Percentiles rank a stretch among this genome's conserved stretches.
These are phyloP conservation scores for Castanopsis chinensis DNA, from an alignment of 306 rosid species.

Conservation along the genomic window DNA sequence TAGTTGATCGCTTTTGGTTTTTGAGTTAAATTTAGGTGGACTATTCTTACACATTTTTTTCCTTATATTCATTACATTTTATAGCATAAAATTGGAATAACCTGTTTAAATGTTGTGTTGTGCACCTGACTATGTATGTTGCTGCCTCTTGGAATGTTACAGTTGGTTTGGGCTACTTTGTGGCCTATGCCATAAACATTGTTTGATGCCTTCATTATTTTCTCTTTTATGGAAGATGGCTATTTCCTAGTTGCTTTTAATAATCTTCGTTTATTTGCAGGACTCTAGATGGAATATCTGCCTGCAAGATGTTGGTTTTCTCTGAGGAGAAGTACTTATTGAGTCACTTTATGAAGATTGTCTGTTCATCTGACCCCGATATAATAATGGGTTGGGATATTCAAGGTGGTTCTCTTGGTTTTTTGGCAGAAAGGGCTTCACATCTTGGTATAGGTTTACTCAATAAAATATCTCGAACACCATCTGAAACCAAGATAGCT, in stretches of 20 bases:
- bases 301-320: slow-evolving; percentile 62
- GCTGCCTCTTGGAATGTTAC: neutral
- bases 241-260: too few species aligned
- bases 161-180: too few species aligned
- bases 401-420: slow-evolving; percentile 94
- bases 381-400: slow-evolving; percentile 94
- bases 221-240: too few species aligned
- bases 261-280: slow-evolving; percentile 43
- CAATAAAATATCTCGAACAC: slow-evolving; percentile 74
- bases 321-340: slow-evolving; percentile 63
- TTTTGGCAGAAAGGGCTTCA: slow-evolving; percentile 91
- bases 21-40: neutral
- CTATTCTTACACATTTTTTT: too few species aligned
- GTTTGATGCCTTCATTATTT: too few species aligned
- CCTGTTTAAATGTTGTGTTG: neutral
- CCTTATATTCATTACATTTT: too few species aligned
- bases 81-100: neutral
- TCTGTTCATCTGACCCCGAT: slow-evolving; percentile 78
- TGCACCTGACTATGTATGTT: neutral
- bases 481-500: slow-evolving; percentile 51
- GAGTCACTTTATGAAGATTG: slow-evolving; percentile 61
- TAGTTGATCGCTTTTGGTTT: neutral
- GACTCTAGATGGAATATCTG: slow-evolving; percentile 62
- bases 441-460: slow-evolving; percentile 74
- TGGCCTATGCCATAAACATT: too few species aligned